Evolutionary conservation across 768 basidiomycete species (phyloP), one percentile per base, ranked within the genome.

Genomic region (Leccinellum luteum): DNA sequence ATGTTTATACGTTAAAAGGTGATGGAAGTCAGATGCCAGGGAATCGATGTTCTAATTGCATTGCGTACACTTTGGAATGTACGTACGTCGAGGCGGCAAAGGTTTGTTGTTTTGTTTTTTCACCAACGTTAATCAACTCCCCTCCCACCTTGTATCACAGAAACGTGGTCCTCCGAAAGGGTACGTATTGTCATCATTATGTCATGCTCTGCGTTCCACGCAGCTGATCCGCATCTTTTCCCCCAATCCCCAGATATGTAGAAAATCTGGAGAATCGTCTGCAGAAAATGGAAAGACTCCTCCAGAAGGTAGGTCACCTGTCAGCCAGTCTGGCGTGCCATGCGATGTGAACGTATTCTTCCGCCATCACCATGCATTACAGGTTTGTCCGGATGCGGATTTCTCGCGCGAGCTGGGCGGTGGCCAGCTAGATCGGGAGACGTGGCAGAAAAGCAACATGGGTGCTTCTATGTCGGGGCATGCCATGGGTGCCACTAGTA

Each of bases 361-460:
- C 44, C 32, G 31, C 9, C 21, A n/a, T n/a, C n/a, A 41, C 25
- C 17, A 19, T 19, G 1, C 41, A 43, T 19, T 21, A 21, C 19
- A 89, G 87, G 75, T 90, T 47, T 85, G 81, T 62, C 86, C 87
- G 13, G 84, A 87, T 51, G 81, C 82, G 47, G 81, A 85, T 53
- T 77, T 86, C 31, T 76, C 84, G 21, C 79, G 78, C 56, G 84
- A 88, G 61, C 72, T 89, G 10, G 83, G 82, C 15, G 75, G 75
- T 25, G 53, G 64, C 28, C 62, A 59, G 4, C 70, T 79, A 34
- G 81, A 76, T 65, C 73, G 69, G 54, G 76, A 77, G 43, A 60
- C 56, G 1, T 80, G 77, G 73, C 58, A 64, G 23, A 70, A 49
- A 35, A 56, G 61, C n/a, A 57, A 28, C 57, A 27, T 48, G 52